Evolutionary conservation across 1,284 basidiomycete genomes (phyloP), one percentile per base, ranked within the genome.

Genomic region (Jaminaea rosea): DNA sequence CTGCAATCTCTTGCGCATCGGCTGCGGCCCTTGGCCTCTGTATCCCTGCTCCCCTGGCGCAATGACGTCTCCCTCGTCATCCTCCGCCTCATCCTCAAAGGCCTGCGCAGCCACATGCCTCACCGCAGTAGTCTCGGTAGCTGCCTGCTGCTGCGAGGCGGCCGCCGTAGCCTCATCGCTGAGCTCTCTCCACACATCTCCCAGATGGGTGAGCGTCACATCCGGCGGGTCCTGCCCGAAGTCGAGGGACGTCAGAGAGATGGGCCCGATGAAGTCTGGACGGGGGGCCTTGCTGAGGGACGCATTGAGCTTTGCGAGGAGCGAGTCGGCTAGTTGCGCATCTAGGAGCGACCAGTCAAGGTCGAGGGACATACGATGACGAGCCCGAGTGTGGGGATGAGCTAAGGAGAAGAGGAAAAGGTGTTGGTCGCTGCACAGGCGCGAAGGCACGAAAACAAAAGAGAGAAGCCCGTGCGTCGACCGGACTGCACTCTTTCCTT

Each of bases 111-210:
- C 29, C 8, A 8, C 15, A 31, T 31, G 29, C 29, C 29, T 31
- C 9, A 31, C 29, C 29, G 8, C 9, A 15, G 9, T 15, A 8
- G 15, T 15, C 29, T 31, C 29, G 29, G 8, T 15, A 15, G 8
- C 29, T 8, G 8, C 29, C 46, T 21, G 47, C 60, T 19, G 49
- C 52, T 7, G 42, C 26, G 19, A 15, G 15, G 11, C 44, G 53
- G 46, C 15, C 48, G 53, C n/a, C 47, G 52, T n/a, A 49, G 36
- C 24, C 6, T 17, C 26, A 21, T 58, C 57, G 48, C 88, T 79
- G 69, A 97, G 97, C 70, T 93, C 91, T 34, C 84, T 84, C 77
- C 93, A 90, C 52, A 97, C 88, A 77, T 97, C 91, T 45, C 88
- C 81, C 53, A 98, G 78, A 75, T 96, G 91, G 52, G 88, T 83